Evolutionary conservation across 257 asterid species (phyloP).

Genomic region (Forsythia suspensa): DNA sequence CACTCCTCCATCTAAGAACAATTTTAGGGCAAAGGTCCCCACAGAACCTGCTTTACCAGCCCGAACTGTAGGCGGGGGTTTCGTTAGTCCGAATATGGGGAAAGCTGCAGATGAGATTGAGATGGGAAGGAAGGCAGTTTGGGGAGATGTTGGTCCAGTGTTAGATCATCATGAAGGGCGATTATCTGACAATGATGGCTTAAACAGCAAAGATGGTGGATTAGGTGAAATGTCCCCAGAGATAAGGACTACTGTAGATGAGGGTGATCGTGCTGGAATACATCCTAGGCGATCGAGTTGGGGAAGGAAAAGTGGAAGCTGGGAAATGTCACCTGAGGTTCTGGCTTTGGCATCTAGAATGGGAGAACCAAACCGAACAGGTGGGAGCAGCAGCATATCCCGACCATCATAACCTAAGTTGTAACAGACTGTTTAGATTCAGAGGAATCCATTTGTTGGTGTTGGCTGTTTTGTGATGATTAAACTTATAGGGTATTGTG

Average conservation of each 20-base stretch:
- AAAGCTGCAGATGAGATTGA: constrained; percentile 79
- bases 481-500: constrained; percentile 30
- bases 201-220: constrained; percentile 49
- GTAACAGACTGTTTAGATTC: background rate
- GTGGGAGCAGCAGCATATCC: constrained; percentile 37
- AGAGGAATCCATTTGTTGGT: constrained; percentile 13
- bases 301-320: constrained; percentile 96
- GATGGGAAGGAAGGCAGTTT: constrained; percentile 90
- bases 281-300: constrained; percentile 81
- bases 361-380: constrained; percentile 63
- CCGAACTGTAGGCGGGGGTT: constrained; percentile 65
- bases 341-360: constrained; percentile 85
- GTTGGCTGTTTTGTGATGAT: constrained; percentile 30
- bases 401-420: constrained; percentile 27
- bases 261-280: constrained; percentile 75
- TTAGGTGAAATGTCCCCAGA: constrained; percentile 67
- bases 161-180: constrained; percentile 46
- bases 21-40: constrained; percentile 71
- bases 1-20: constrained; percentile 74
- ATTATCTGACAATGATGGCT: constrained; percentile 59
- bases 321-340: constrained; percentile 99
- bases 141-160: constrained; percentile 73
- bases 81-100: constrained; percentile 88
- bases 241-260: constrained; percentile 80
- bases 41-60: constrained; percentile 53